These are phyloP conservation scores for Leishmania turanica DNA, from an alignment of 208 protist genomes.

Conservation along the genomic window DNA sequence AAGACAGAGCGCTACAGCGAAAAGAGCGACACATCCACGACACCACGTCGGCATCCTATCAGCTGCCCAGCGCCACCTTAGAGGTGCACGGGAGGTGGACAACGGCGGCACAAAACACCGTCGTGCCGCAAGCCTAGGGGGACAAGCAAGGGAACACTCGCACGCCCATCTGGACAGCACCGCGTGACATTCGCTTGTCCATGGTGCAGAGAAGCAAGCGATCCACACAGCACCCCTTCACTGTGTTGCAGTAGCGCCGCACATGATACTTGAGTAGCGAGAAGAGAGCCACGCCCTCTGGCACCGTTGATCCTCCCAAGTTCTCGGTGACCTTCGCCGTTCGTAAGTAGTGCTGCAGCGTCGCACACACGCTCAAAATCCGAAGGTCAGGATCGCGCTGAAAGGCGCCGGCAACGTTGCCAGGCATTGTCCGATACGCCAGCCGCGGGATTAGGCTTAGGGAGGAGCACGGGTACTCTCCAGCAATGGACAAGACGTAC, in stretches of 20 bases:
- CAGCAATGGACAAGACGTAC: slow-evolving; percentile 53
- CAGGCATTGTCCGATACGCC: slow-evolving; percentile 58
- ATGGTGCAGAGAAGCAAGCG: slow-evolving; percentile 77
- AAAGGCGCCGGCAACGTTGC: slow-evolving; percentile 18
- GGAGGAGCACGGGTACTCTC: slow-evolving; percentile 61
- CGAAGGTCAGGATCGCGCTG: slow-evolving; percentile 73
- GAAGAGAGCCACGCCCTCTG: slow-evolving; percentile 79
- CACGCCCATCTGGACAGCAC: slow-evolving; percentile 63
- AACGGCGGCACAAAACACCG: background rate
- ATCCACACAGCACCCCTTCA: slow-evolving; percentile 56
- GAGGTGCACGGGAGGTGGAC: no score
- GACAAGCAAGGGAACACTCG: slow-evolving; percentile 52
- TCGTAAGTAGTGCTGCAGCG: slow-evolving; percentile 72
- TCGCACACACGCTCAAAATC: slow-evolving; percentile 77
- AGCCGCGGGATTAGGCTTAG: slow-evolving; percentile 62
- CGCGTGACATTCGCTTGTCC: slow-evolving; percentile 66
- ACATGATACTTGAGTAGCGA: slow-evolving; percentile 87
- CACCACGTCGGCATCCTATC: background rate
- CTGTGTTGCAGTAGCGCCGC: slow-evolving; percentile 67
- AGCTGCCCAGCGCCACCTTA: background rate
- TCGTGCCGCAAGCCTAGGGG: background rate
- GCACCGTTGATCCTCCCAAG: slow-evolving; percentile 34
- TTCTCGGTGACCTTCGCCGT: slow-evolving; percentile 22
- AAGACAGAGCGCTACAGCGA: background rate
- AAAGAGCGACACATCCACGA: background rate